Percentiles rank a stretch among this genome's conserved stretches.
Conservation (phyloP, 306 rosid genomes). For the Lupinus albus region DNA sequence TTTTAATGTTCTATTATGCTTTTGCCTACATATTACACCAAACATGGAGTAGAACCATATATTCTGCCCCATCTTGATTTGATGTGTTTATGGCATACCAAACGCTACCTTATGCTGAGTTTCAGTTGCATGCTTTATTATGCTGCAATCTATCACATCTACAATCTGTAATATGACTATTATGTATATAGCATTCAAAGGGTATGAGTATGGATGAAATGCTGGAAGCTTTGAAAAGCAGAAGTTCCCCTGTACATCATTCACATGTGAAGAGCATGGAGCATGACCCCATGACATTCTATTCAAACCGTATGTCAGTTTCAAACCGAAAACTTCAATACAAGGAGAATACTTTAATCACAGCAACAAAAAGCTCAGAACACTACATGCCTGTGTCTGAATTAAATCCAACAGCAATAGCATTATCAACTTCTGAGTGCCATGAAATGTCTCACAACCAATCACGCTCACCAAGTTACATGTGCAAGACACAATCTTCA, state of each 20-base stretch:
- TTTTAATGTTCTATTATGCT: no score
- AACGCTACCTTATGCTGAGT: slow-evolving; percentile 1
- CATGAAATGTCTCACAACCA: slow-evolving; percentile 35
- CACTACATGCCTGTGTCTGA: slow-evolving; percentile 37
- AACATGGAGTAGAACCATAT: no score
- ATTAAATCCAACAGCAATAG: slow-evolving; percentile 39
- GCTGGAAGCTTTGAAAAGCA: slow-evolving; percentile 48
- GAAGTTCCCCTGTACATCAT: slow-evolving; percentile 57
- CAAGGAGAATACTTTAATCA: slow-evolving; percentile 33
- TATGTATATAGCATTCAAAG: slow-evolving; percentile 47
- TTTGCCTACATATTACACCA: no score
- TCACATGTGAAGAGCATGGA: slow-evolving; percentile 42
- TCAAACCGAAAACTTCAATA: slow-evolving; percentile 42
- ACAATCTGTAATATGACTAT: slow-evolving; percentile 14
- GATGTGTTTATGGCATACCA: no score
- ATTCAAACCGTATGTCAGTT: slow-evolving; percentile 51
- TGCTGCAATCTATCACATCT: slow-evolving; percentile 5
- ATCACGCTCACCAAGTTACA: slow-evolving; percentile 62
- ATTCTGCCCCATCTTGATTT: no score
- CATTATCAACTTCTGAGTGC: slow-evolving; percentile 44
- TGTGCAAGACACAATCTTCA: slow-evolving; percentile 76
- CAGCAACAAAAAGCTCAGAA: slow-evolving; percentile 52
- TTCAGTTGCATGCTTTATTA: neutral
- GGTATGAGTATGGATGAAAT: slow-evolving; percentile 47
- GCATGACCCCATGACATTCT: slow-evolving; percentile 38